These are phyloP conservation scores for Colletotrichum melonis DNA, from an alignment of 2,329 filamentous ascomycete genomes.

Conservation along the genomic window DNA sequence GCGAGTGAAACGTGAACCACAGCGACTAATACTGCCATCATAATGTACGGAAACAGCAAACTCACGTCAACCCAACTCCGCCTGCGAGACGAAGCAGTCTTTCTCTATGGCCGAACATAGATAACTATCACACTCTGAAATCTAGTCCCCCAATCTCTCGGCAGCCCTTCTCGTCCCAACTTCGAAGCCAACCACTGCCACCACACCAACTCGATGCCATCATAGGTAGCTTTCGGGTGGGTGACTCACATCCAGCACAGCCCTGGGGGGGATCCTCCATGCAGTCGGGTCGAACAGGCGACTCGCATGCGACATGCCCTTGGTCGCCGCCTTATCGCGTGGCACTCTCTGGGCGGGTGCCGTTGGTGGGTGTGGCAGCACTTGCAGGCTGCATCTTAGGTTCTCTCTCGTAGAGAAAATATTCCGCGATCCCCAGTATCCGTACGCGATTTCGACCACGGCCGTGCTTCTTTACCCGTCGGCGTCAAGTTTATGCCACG, in stretches of 20 bases:
- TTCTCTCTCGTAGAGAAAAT: neutral
- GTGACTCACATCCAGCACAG: conserved; percentile 36
- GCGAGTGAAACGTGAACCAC: conserved; percentile 9
- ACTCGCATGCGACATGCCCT: conserved; percentile 22
- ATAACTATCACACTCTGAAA: neutral
- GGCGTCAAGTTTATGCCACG: neutral
- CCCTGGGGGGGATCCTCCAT: conserved; percentile 21
- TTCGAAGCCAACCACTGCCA: neutral
- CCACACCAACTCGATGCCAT: conserved; percentile 22
- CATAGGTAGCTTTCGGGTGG: conserved; percentile 12
- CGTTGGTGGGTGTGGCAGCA: neutral
- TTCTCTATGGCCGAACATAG: neutral
- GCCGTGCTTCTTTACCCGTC: neutral
- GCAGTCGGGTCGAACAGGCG: conserved; percentile 27
- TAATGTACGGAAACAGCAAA: neutral
- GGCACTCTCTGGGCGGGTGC: conserved; percentile 24
- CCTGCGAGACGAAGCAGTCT: neutral
- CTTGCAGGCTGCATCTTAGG: neutral
- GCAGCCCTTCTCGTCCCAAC: conserved; percentile 23
- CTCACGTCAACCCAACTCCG: neutral
- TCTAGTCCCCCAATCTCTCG: conserved; percentile 22
- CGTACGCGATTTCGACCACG: conserved; percentile 10
- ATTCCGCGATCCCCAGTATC: conserved; percentile 21
- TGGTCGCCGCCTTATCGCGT: conserved; percentile 31
- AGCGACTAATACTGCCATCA: too few relatives aligned